Conservation (phyloP, 2,329 filamentous ascomycete species). For the Calonectria pteridis region DNA sequence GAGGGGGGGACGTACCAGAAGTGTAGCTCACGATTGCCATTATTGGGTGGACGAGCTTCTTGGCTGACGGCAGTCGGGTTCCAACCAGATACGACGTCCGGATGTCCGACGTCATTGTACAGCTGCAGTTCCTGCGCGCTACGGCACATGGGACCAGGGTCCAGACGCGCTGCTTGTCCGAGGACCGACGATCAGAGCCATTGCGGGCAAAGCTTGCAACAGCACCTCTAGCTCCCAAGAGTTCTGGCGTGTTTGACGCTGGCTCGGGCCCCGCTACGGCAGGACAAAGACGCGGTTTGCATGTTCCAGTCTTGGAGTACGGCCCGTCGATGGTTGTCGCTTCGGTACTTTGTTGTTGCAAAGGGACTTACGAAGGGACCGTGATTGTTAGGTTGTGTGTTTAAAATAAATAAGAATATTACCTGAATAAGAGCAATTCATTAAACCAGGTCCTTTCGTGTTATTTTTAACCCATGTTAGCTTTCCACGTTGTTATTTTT, state of each 20-base stretch:
- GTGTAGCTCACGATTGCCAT: background rate
- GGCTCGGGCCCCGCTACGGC: slow-evolving; percentile 18
- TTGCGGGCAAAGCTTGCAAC: slow-evolving; percentile 1
- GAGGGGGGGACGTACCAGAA: slow-evolving; percentile 18
- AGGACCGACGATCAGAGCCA: background rate
- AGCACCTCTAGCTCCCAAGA: background rate
- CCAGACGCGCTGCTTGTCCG: slow-evolving; percentile 7
- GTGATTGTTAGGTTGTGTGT: background rate
- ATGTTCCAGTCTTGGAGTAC: slow-evolving; percentile 11
- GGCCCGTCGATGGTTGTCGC: background rate
- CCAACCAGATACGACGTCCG: slow-evolving; percentile 26
- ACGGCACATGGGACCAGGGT: slow-evolving; percentile 29
- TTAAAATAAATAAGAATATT: background rate
- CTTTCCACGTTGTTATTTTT: background rate
- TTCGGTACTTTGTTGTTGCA: background rate
- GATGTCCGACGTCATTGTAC: slow-evolving; percentile 42
- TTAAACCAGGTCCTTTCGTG: background rate
- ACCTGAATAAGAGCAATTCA: background rate
- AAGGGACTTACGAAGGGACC: background rate
- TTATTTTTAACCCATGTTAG: background rate
- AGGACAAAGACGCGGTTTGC: slow-evolving; percentile 11
- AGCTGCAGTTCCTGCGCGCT: slow-evolving; percentile 36
- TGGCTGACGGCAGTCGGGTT: slow-evolving; percentile 25
- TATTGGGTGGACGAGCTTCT: slow-evolving; percentile 29
- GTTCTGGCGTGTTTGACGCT: slow-evolving; percentile 5